Base-by-base conservation (phyloP, 441 rosid genomes). In the Melastoma candidum region DNA sequence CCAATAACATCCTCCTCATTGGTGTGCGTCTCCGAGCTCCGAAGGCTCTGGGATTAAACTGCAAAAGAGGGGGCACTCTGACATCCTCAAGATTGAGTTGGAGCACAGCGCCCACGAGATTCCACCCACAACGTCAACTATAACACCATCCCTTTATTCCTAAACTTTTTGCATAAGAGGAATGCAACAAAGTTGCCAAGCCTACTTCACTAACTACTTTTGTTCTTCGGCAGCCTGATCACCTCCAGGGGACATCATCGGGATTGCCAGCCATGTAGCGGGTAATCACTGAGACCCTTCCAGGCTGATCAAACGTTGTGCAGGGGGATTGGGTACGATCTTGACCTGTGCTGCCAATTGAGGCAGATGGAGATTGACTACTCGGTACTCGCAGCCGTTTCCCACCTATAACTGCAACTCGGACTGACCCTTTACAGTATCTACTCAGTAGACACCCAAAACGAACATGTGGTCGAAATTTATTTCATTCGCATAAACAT, bases 121-220 rank as follows among this genome's bases (percentile, higher is more conserved):
- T 25, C 55, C 63, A 10, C 49, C 32, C 25, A 43, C 12, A n/a
- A 26, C 25, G 43, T 59, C 26, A 49, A 43, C 25, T 48, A 59
- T 26, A 26, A 44, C 22, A 49, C 63, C 0, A 12, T 59, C 49
- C 54, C 55, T 0, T 22, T 61, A 5, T 54, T 61, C 52, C 8
- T 59, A 5, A 61, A 61, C 26, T 61, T 61, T 11, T 61, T 47
- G 65, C 63, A 41, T 43, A 32, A 0, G 63, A 59, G 14, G 26
- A 59, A 49, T 43, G 56, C 41, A 4, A 59, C 43, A 47, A 49
- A 11, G 49, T 24, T 1, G 49, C 4, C 13, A 41, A 7, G 5
- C 63, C 13, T 44, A 8, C 55, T 59, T 59, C 49, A 49, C 55
- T 1, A 59, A 26, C 11, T 59, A 49, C 63, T 59, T 59, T 14